These are phyloP conservation scores for Santalum album DNA, from an alignment of 164 flowering plant genomes.

Conservation along the genomic window DNA sequence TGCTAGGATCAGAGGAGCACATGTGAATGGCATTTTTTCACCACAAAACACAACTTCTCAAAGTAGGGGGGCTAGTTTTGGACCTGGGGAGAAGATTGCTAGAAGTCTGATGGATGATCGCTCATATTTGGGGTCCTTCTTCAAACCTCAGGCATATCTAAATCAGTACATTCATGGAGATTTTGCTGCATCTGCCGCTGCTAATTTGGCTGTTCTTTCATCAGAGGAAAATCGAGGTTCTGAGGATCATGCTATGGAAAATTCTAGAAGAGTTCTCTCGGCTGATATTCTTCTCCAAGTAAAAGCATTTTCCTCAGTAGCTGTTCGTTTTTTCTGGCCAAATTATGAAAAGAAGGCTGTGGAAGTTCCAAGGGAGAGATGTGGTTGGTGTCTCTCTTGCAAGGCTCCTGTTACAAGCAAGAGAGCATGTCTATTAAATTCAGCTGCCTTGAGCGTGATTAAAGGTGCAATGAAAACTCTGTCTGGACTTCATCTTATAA, in stretches of 20 bases:
- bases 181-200: constrained; percentile 89
- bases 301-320: constrained; percentile 71
- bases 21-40: constrained; percentile 13
- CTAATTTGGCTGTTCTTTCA: constrained; percentile 53
- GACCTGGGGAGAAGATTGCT: constrained; percentile 15
- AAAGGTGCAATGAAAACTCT: constrained; percentile 51
- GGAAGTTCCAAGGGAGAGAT: constrained; percentile 90
- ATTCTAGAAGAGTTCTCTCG: constrained; percentile 39
- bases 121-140: constrained; percentile 42
- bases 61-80: constrained; percentile 13
- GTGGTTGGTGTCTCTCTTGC: constrained; percentile 96
- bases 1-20: constrained; percentile 12
- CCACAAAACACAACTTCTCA: constrained; percentile 11
- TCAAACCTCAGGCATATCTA: constrained; percentile 50
- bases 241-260: constrained; percentile 31
- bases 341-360: constrained; percentile 61
- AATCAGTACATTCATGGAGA: constrained; percentile 82
- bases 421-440: constrained; percentile 80
- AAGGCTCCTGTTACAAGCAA: constrained; percentile 43
- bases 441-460: constrained; percentile 58
- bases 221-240: constrained; percentile 55
- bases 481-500: constrained; percentile 35
- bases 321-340: constrained; percentile 86
- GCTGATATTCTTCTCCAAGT: constrained; percentile 46
- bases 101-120: constrained; percentile 10